These are phyloP conservation scores for Penicillium thymicola DNA, from an alignment of 2,329 filamentous ascomycete species.

Conservation along the genomic window DNA sequence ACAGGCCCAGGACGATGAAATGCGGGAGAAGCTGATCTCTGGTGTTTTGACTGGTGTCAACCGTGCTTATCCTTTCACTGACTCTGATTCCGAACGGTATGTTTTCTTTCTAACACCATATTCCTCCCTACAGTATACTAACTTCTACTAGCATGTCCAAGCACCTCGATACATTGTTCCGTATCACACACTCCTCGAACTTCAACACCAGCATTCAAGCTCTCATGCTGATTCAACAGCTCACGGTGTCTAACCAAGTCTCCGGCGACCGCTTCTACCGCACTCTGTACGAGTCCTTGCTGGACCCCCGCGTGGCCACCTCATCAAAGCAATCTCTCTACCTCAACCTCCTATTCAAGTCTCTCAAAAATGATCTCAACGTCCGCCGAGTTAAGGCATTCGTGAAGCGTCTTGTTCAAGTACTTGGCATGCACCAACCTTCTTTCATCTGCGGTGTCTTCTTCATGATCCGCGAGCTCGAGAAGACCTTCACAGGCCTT, in stretches of 20 bases:
- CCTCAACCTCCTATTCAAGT: constrained; percentile 83
- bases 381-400: constrained; percentile 92
- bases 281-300: constrained; percentile 88
- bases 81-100: constrained; percentile 71
- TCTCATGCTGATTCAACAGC: constrained; percentile 88
- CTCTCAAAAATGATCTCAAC: constrained; percentile 86
- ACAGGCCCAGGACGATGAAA: constrained; percentile 59
- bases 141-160: constrained; percentile 52
- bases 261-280: constrained; percentile 90
- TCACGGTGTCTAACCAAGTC: constrained; percentile 75
- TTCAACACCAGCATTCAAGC: constrained; percentile 99
- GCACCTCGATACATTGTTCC: constrained; percentile 91
- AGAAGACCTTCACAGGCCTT: constrained; percentile 74
- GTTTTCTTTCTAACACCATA: constrained; percentile 23
- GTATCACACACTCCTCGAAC: constrained; percentile 94
- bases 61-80: constrained; percentile 88
- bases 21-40: constrained; percentile 87
- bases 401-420: constrained; percentile 85
- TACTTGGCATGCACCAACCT: constrained; percentile 83
- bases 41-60: constrained; percentile 92
- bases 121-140: neutral
- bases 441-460: constrained; percentile 91
- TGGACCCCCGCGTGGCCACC: constrained; percentile 81
- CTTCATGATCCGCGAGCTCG: constrained; percentile 80
- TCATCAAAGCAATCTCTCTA: constrained; percentile 97